Conservation (phyloP, 495 filamentous ascomycete genomes). For the Xylaria longipes region DNA sequence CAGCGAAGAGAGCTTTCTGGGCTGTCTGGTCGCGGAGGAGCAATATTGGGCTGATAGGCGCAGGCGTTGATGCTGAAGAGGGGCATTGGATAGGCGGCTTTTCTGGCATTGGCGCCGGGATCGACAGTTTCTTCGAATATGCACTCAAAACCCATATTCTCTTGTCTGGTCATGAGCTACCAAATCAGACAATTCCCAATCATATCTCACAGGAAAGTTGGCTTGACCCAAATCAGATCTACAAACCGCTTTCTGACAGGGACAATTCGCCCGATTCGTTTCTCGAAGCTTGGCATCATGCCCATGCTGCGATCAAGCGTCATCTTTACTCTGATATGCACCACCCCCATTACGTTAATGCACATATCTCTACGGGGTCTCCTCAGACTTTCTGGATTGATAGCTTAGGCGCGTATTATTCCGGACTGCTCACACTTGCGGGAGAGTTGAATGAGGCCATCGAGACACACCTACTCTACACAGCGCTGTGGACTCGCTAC, state of each 20-base stretch:
- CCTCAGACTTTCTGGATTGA: constrained; percentile 90
- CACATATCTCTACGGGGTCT: constrained; percentile 82
- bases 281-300: constrained; percentile 82
- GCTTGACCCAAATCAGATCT: constrained; percentile 63
- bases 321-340: constrained; percentile 77
- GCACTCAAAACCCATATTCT: constrained; percentile 92
- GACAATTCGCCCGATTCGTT: constrained; percentile 80
- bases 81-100: constrained; percentile 88
- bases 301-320: constrained; percentile 83
- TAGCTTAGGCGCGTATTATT: constrained; percentile 92
- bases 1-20: constrained; percentile 93
- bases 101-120: constrained; percentile 91
- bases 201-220: constrained; percentile 40
- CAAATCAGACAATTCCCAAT: constrained; percentile 51
- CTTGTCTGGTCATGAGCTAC: constrained; percentile 72
- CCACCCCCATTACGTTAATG: constrained; percentile 91
- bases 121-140: constrained; percentile 98
- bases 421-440: constrained; percentile 84
- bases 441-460: constrained; percentile 91
- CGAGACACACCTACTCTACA: constrained; percentile 84
- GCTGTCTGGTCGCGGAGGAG: constrained; percentile 90
- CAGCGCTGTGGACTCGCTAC: constrained; percentile 93
- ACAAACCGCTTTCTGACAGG: constrained; percentile 63
- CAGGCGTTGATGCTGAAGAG: constrained; percentile 89
- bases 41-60: constrained; percentile 84